Percentiles rank a stretch among this genome's conserved stretches.
Evolutionary conservation across 257 asterid genomes (phyloP).

Genomic region (Fraxinus pennsylvanica): DNA sequence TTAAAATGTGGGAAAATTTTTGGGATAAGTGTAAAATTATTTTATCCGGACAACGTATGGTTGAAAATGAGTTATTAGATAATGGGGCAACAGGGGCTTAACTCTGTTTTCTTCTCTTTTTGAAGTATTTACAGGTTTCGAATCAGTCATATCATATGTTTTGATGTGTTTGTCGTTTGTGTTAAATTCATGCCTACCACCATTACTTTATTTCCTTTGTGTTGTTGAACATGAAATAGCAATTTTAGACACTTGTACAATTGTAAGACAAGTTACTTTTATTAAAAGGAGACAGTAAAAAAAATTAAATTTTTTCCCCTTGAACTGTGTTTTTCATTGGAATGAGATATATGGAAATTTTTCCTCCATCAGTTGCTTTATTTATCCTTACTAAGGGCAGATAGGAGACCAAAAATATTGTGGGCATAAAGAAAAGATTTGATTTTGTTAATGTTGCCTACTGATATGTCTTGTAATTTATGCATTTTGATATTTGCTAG

Average conservation of each 20-base stretch:
- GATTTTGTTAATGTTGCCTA: not conserved
- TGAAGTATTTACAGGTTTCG: not conserved
- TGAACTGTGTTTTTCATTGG: not conserved
- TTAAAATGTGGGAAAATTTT: too few relatives aligned
- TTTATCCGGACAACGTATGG: too few relatives aligned
- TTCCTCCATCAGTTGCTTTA: not conserved
- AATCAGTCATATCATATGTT: not conserved
- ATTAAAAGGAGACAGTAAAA: not conserved
- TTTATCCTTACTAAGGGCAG: not conserved
- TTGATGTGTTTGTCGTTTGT: not conserved
- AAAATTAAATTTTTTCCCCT: not conserved
- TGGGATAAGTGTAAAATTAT: too few relatives aligned
- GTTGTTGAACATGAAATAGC: not conserved
- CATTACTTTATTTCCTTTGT: not conserved
- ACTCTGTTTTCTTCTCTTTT: not conserved
- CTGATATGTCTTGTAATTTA: not conserved
- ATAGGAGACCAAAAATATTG: not conserved
- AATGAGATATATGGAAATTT: not conserved
- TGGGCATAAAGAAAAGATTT: not conserved
- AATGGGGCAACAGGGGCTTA: too few relatives aligned
- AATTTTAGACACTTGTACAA: not conserved
- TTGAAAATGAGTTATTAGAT: too few relatives aligned
- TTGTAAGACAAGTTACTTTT: not conserved
- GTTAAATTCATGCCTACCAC: not conserved
- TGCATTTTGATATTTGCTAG: not conserved